Conservation (phyloP, 805 yeast species). For the Komagataella pseudopastoris region DNA sequence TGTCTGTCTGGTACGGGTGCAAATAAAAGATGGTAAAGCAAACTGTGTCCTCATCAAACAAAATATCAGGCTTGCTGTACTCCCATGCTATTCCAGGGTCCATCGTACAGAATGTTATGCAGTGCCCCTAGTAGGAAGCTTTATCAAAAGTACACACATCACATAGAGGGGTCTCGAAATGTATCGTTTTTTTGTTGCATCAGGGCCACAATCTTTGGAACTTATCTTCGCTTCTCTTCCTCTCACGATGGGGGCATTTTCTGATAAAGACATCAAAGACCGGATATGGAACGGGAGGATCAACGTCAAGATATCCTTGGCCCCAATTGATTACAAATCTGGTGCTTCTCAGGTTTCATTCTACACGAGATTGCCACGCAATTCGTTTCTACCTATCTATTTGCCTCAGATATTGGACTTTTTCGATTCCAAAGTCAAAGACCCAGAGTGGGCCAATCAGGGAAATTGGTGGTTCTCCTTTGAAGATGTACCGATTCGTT, state of each 20-base stretch:
- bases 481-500: conserved; percentile 49
- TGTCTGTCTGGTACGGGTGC: conserved; percentile 15
- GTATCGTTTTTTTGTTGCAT: not conserved
- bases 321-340: conserved; percentile 10
- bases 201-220: not conserved
- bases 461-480: conserved; percentile 52
- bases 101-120: not conserved
- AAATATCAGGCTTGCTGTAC: not conserved
- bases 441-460: conserved; percentile 8
- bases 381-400: conserved; percentile 36
- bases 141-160: not conserved
- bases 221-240: not conserved
- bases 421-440: conserved; percentile 19
- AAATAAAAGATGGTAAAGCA: conserved; percentile 12
- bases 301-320: conserved; percentile 24
- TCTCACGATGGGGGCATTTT: not conserved
- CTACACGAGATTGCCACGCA: conserved; percentile 20
- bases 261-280: not conserved
- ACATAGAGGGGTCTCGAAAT: not conserved
- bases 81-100: not conserved
- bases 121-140: not conserved
- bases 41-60: conserved; percentile 1
- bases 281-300: conserved; percentile 42
- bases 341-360: conserved; percentile 8
- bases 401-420: conserved; percentile 22